Conservation (phyloP, 306 rosid genomes). For the Trifolium repens region DNA sequence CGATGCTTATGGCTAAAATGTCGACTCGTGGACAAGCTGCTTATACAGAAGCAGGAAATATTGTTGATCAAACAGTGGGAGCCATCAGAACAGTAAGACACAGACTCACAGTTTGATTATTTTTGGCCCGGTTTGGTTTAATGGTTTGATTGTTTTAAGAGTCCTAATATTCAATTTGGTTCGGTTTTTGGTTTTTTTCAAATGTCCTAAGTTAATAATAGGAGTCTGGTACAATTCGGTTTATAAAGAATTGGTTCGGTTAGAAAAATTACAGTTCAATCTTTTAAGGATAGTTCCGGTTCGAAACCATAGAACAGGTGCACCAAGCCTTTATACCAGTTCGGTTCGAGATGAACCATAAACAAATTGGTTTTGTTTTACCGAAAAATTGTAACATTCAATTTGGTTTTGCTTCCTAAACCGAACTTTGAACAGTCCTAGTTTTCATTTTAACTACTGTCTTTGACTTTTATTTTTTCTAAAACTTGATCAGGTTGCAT, state of each 20-base stretch:
- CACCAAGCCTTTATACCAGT: background rate
- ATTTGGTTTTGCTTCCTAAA: background rate
- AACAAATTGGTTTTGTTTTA: too few relatives aligned
- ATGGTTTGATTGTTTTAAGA: too few relatives aligned
- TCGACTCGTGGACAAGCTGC: slow-evolving; percentile 77
- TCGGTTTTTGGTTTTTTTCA: too few relatives aligned
- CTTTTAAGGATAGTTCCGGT: too few relatives aligned
- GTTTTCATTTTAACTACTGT: slow-evolving; percentile 7
- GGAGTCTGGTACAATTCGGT: too few relatives aligned
- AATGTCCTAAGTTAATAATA: too few relatives aligned
- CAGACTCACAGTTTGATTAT: too few relatives aligned
- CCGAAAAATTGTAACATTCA: too few relatives aligned
- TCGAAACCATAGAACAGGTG: background rate
- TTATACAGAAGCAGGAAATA: slow-evolving; percentile 85
- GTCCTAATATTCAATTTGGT: too few relatives aligned
- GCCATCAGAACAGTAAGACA: slow-evolving; percentile 79
- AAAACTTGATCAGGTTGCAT: slow-evolving; percentile 65
- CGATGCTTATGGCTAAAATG: slow-evolving; percentile 61
- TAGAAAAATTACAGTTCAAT: too few relatives aligned
- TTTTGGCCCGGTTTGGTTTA: too few relatives aligned
- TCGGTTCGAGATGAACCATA: background rate
- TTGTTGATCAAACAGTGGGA: slow-evolving; percentile 86
- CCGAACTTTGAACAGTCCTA: background rate
- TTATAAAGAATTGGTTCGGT: too few relatives aligned
- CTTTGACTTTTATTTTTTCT: slow-evolving; percentile 16